Percentiles rank a stretch among this genome's conserved stretches.
Conservation (phyloP, 257 asterid genomes). For the Solanum piurae region DNA sequence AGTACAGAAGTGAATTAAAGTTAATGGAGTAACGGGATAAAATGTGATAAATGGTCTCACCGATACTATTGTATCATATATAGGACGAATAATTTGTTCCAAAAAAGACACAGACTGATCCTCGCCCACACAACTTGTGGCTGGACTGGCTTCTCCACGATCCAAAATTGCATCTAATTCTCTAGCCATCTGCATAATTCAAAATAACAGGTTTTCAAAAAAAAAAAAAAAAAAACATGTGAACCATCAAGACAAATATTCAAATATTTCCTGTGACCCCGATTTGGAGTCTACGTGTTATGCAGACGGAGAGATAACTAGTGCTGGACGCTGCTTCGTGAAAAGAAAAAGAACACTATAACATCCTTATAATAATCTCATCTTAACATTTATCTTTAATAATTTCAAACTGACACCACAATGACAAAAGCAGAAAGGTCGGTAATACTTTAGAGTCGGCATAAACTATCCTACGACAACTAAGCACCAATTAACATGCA, state of each 20-base stretch:
- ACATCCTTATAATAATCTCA: not conserved
- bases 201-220: not conserved
- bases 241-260: not conserved
- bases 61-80: conserved; percentile 33
- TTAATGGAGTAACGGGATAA: not conserved
- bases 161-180: conserved; percentile 82
- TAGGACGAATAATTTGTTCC: conserved; percentile 58
- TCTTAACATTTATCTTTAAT: not conserved
- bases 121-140: conserved; percentile 43
- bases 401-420: not conserved
- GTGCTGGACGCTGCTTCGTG: not conserved
- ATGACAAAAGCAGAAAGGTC: not conserved
- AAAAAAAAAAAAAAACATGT: not conserved
- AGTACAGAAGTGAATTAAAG: not conserved
- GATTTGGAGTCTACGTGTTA: not conserved
- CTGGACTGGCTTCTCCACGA: conserved; percentile 66
- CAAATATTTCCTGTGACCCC: not conserved
- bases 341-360: not conserved
- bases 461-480: not conserved
- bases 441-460: not conserved
- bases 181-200: conserved; percentile 75
- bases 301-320: not conserved
- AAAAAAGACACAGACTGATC: conserved; percentile 63
- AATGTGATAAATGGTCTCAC: conserved; percentile 32
- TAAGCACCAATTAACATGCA: not conserved